Base-by-base conservation (phyloP, 1,284 basidiomycete species). In the Apiotrichum montevideense region DNA sequence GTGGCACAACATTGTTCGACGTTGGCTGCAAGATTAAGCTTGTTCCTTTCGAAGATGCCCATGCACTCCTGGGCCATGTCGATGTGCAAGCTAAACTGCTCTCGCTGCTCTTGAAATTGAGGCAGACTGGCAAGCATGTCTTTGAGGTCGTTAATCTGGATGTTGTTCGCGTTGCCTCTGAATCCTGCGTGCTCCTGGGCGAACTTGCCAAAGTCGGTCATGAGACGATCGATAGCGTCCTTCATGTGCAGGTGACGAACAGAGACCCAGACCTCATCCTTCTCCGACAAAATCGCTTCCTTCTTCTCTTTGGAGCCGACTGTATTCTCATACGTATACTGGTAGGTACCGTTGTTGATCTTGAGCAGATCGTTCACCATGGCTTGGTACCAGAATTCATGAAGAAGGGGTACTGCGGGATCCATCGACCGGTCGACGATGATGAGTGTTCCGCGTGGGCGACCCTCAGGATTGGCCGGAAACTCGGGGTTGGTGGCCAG, bases 331-430 rank as follows among this genome's bases (percentile, higher is more conserved):
- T 93, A 92, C 69, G 90, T 91, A 73, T 93, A 92, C 87, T 83
- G 85, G 77, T 98, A 98, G 73, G 82, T 85, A 33, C 93, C 95
- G 62, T 93, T 85, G 57, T 90, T 83, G 57, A 98, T 90, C 15
- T 87, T 85, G 1, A 99, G 81, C 35, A 98, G 77, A 74, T 98
- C 96, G 67, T 95, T 93, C 51, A 86, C 87, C 96, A 99, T 99
- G 1, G 96, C 95, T 75, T 98, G 96, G 74, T 98, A 99, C 42
- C 93, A 97, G 71, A 99, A 98, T 70, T 98, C 96, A 73, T 99
- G 96, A 46, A 98, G 74, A 62, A 98, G 83, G 0, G 96, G 95
- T 1, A 91, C 87, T 14, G 88, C 74, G 60, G 87, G 85, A 76
- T 99, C 96, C 87, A 99, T 93, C 3, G 92, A 84, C 14, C 96